Evolutionary conservation across 805 yeast species (phyloP).

Genomic region (Ogataea philodendri): DNA sequence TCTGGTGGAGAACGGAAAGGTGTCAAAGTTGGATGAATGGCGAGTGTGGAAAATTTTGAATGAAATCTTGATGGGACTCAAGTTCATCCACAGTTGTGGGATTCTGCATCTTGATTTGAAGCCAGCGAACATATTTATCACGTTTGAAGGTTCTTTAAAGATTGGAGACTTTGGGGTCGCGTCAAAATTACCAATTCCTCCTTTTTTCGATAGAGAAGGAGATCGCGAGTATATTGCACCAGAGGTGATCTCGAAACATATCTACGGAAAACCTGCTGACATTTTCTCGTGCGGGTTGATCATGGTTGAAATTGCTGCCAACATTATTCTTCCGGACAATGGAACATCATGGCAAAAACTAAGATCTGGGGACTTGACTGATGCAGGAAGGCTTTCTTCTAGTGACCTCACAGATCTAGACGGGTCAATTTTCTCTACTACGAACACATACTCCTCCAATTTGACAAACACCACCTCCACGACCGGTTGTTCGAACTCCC

Average conservation of each 20-base stretch:
- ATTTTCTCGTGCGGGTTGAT: conserved; percentile 91
- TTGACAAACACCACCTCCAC: conserved; percentile 19
- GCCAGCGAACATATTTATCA: conserved; percentile 91
- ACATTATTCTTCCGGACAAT: conserved; percentile 90
- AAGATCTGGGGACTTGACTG: conserved; percentile 91
- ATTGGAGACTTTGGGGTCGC: conserved; percentile 98
- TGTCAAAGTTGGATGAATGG: conserved; percentile 88
- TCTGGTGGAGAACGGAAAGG: conserved; percentile 70
- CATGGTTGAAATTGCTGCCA: conserved; percentile 93
- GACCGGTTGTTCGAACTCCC: conserved; percentile 13
- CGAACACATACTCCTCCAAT: conserved; percentile 21
- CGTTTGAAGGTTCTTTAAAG: conserved; percentile 91
- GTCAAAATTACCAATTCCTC: conserved; percentile 69
- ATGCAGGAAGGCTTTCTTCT: conserved; percentile 84
- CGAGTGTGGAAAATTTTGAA: conserved; percentile 94
- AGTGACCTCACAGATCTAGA: conserved; percentile 51
- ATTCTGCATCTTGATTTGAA: conserved; percentile 87
- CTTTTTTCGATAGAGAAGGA: conserved; percentile 87
- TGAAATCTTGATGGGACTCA: conserved; percentile 76
- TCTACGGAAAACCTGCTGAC: conserved; percentile 90
- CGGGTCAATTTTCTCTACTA: conserved; percentile 22
- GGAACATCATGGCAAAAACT: conserved; percentile 96
- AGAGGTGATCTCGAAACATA: conserved; percentile 78
- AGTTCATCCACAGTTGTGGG: conserved; percentile 72
- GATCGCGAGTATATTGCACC: conserved; percentile 98